A percentile compares a stretch with the other conserved stretches of the same genome.
Evolutionary conservation across 179 eudicot genomes (phyloP).

Genomic region (Carnegiea gigantea): DNA sequence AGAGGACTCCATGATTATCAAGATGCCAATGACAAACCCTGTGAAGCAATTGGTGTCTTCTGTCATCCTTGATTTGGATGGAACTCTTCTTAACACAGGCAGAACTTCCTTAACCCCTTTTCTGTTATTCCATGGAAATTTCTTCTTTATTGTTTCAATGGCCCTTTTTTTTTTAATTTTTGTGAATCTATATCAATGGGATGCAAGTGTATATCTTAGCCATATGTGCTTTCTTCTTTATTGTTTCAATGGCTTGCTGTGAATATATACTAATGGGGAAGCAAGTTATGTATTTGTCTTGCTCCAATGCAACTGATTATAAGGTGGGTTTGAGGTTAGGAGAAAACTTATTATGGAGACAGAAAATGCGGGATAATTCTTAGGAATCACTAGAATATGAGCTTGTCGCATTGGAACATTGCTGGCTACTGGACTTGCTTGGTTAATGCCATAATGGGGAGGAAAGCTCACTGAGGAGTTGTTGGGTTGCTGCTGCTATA

Average conservation of each 20-base stretch:
- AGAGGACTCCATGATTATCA: constrained; percentile 12
- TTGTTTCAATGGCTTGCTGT: neutral
- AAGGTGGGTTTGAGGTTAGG: neutral
- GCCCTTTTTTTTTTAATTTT: neutral
- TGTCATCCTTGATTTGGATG: constrained; percentile 88
- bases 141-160: neutral
- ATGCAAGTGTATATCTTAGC: neutral
- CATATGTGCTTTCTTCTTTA: neutral
- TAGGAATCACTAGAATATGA: neutral
- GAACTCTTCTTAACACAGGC: constrained; percentile 91
- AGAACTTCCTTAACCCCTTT: neutral
- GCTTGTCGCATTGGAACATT: neutral
- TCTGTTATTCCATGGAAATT: neutral
- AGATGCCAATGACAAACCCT: constrained; percentile 43
- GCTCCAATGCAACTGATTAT: neutral
- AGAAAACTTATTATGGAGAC: too few species aligned
- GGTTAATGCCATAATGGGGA: neutral
- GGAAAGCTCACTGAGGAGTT: neutral
- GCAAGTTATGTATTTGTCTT: neutral
- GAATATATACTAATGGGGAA: neutral
- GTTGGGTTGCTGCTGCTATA: neutral
- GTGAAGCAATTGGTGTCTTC: constrained; percentile 49
- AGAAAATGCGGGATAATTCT: neutral
- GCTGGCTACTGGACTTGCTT: neutral
- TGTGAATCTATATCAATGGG: neutral